Base-by-base conservation (phyloP, 495 filamentous ascomycete genomes). In the Elasticomyces elasticus region DNA sequence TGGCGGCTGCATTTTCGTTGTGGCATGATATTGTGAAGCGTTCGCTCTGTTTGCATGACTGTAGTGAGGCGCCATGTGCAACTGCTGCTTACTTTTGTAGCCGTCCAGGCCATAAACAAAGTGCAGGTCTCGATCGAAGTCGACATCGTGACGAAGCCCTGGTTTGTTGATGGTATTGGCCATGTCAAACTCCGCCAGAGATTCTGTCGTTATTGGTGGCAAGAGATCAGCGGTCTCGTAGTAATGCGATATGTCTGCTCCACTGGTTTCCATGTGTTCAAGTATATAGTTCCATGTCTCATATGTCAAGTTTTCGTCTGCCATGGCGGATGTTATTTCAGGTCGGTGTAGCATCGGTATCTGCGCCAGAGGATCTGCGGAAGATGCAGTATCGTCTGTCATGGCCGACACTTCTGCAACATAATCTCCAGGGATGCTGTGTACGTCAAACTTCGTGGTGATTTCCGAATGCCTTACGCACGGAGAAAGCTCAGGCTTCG, bases 61-160 rank as follows among this genome's bases (percentile, higher is more conserved):
- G 64, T 95, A 97, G 45, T 83, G 79, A 11, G 83, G 76, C 4
- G 84, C 83, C 62, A 84, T 79, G 49, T 81, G 79, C 58, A 80
- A 73, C 71, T 95, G 95, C 62, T 78, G 76, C 63, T 74, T 75
- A 24, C 87, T 89, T 67, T 87, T 89, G 44, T 82, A 81, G 15
- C 89, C 89, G 43, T 95, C 86, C 5, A 89, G 67, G 62, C 95
- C 94, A 2, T 89, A 89, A 64, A 89, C 74, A 69, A 95, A 95
- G 67, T 90, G 85, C 20, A 96, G 74, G 42, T 94, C 85, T 1
- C 83, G 85, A 61, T 98, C 89, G 64, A 94, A 98, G 62, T 94
- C 95, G 63, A 94, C 83, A 62, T 98, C 90, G 69, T 94, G 89
- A 5, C 91, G 80, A 22, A 98, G 76, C 62, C 92, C 89, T 30